Conservation (phyloP, 768 basidiomycete species). For the Lactarius evosmus region DNA sequence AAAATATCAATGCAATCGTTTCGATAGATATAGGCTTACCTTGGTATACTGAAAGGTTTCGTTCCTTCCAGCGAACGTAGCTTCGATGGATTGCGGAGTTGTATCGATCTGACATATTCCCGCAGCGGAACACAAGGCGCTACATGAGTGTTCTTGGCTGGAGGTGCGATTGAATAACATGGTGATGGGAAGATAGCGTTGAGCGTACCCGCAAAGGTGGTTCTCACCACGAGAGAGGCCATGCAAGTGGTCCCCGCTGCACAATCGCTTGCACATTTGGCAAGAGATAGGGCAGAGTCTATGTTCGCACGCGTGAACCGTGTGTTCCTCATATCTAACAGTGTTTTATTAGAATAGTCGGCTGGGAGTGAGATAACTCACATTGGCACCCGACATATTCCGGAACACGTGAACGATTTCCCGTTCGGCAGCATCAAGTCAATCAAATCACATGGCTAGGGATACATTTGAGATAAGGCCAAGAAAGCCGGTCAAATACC, state of each 20-base stretch:
- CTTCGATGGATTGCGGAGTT: constrained; percentile 56
- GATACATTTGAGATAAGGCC: neutral
- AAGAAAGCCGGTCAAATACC: no score
- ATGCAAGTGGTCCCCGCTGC: constrained; percentile 50
- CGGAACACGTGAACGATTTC: constrained; percentile 18
- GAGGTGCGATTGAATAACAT: neutral
- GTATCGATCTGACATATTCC: constrained; percentile 62
- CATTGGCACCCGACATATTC: constrained; percentile 22
- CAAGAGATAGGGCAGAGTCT: constrained; percentile 54
- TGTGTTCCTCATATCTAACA: constrained; percentile 46
- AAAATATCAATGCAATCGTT: neutral
- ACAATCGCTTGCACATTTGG: constrained; percentile 53
- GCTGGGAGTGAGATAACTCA: neutral
- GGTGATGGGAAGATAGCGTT: constrained; percentile 4
- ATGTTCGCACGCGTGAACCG: constrained; percentile 48
- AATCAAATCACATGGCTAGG: constrained; percentile 25
- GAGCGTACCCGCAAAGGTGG: constrained; percentile 58
- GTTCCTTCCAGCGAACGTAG: constrained; percentile 57
- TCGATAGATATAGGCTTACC: constrained; percentile 35
- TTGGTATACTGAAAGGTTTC: constrained; percentile 66
- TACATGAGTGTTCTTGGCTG: constrained; percentile 55
- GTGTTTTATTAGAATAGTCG: neutral
- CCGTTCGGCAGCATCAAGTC: constrained; percentile 20
- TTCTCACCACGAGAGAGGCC: constrained; percentile 40
- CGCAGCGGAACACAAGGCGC: constrained; percentile 39